Percentiles rank a stretch among this genome's conserved stretches.
Evolutionary conservation across 345 rosid species (phyloP).

Genomic region (Euphorbia peplus): DNA sequence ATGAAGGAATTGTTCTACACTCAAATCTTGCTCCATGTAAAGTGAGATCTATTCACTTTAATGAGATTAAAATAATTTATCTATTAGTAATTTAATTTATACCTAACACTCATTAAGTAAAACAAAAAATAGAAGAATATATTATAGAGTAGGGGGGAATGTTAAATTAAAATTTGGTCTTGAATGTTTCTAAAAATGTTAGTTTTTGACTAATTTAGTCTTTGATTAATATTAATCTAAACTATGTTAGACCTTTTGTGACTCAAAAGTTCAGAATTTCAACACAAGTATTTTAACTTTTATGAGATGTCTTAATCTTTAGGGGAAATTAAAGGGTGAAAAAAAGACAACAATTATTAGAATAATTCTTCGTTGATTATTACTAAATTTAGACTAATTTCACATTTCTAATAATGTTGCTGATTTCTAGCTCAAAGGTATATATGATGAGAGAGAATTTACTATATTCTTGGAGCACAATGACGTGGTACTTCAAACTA

Average conservation of each 20-base stretch:
- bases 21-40: no score
- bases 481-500: no score
- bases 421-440: background rate
- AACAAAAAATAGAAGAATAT: no score
- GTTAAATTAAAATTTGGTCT: background rate
- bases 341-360: background rate
- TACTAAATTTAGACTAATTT: background rate
- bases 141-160: background rate
- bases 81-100: no score
- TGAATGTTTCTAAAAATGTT: background rate
- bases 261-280: background rate
- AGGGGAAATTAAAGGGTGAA: background rate
- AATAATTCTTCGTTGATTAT: slow-evolving; percentile 10
- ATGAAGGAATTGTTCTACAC: no score
- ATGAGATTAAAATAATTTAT: no score
- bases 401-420: background rate
- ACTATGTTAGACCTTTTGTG: background rate
- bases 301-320: background rate
- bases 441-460: no score
- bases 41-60: no score
- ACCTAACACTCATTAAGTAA: no score
- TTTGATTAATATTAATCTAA: background rate
- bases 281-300: background rate
- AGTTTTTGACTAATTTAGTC: background rate
- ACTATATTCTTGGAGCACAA: no score